phyloP scores from a whole-genome alignment of 306 rosid species.

The Gastrolobium villosum region DNA sequence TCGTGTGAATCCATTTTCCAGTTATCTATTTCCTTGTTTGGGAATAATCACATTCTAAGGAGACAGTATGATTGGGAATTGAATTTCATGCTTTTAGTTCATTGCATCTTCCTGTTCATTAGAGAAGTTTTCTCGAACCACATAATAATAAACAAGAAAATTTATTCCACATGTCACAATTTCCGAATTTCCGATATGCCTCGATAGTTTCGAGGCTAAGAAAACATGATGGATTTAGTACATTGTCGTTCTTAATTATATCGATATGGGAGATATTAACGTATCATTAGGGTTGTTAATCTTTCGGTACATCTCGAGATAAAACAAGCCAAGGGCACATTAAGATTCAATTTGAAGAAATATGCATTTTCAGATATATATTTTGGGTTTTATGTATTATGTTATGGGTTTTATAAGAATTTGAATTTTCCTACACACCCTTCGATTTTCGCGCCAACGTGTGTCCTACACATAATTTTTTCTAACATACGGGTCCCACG shows the following conservation, averaged over 20 bases:
- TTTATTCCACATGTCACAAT: slow-evolving; percentile 40
- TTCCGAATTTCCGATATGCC: not conserved
- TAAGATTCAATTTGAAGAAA: not conserved
- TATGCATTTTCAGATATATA: not conserved
- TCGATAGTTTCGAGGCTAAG: slow-evolving; percentile 13
- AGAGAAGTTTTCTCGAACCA: slow-evolving; percentile 3
- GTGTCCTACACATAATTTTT: too few relatives aligned
- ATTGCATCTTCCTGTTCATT: slow-evolving; percentile 49
- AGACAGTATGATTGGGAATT: slow-evolving; percentile 56
- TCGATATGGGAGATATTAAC: not conserved
- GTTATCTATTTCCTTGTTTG: slow-evolving; percentile 42
- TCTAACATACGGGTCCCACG: too few relatives aligned
- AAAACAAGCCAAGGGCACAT: slow-evolving; percentile 23
- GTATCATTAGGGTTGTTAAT: not conserved
- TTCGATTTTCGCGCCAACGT: too few relatives aligned
- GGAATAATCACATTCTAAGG: slow-evolving; percentile 38
- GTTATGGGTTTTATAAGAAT: too few relatives aligned
- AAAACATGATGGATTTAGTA: slow-evolving; percentile 39
- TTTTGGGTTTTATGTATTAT: too few relatives aligned
- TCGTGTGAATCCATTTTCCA: slow-evolving; percentile 38
- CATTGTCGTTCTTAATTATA: slow-evolving; percentile 18
- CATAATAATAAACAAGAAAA: not conserved
- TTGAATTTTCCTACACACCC: too few relatives aligned
- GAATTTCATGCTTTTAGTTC: slow-evolving; percentile 50
- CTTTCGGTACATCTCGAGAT: slow-evolving; percentile 31